Base-by-base conservation (phyloP, 495 filamentous ascomycete genomes). In the Parachaetomium inaequale region DNA sequence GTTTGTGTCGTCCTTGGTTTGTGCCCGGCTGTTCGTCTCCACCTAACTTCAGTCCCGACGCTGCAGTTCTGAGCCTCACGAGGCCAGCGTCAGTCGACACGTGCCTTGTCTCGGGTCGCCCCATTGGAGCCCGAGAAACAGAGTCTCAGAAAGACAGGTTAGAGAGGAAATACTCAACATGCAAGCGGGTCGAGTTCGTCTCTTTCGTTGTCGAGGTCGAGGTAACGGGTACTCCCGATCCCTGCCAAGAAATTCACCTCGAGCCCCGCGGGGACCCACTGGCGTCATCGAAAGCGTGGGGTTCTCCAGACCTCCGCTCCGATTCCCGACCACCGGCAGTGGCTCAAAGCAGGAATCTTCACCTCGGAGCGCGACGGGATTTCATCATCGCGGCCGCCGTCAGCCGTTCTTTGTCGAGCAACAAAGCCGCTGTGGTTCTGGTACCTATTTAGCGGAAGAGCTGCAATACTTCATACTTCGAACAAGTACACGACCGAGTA, bases 201-300 rank as follows among this genome's bases (percentile, higher is more conserved):
- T 40, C 36, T 17, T 40, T 17, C 6, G 10, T 40, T 40, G 36
- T 40, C 17, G 36, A 40, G 12, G 36, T 15, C 36, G 36, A 40
- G 36, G 36, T 15, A 40, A 15, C 36, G 36, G 36, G 36, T 36
- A 12, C 36, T 17, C 36, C n/a, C 32, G 32, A 34, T 34, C 32
- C 11, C 32, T 34, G 45, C 19, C 45, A 26, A 43, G 40, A 15
- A 34, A 15, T 15, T 43, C 11, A n/a, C 14, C n/a, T n/a, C n/a
- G n/a, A n/a, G n/a, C 46, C 46, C 46, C 42, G 19, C 42, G 19
- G 17, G 42, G 42, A 7, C 19, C 19, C 42, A 19, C 17, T 11
- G 6, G 52, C 61, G 61, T 63, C 61, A 63, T 63, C 34, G 60
- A 25, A 50, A 42, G 45, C 42, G 40, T 53, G 43, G 46, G 59